Base-by-base conservation (phyloP, 208 protist genomes). In the Acanthamoeba culbertsoni region DNA sequence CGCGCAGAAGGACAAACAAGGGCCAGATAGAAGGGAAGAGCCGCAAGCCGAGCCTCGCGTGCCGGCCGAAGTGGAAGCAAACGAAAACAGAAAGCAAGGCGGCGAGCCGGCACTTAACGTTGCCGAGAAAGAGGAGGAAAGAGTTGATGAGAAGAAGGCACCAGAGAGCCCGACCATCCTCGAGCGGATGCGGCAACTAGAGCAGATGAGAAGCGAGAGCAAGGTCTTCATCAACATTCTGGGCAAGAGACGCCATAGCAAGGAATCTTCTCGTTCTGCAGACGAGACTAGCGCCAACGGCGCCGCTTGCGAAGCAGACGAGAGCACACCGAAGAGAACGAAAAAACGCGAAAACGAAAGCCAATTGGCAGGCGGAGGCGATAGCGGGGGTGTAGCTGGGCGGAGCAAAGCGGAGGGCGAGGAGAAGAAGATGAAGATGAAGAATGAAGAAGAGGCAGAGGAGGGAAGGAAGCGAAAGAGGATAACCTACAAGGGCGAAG, bases 101-200 rank as follows among this genome's bases (percentile, higher is more conserved):
- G 23, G 16, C 16, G 23, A n/a, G 23, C 23, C 68, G 40, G 43
- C 73, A 12, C 2, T 20, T 10, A 23, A 16, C 26, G 42, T 51
- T 8, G 42, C 23, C 0, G 71, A 48, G 26, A 20, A 20, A 0
- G 73, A 63, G 55, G 55, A 14, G 23, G 31, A 18, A 77, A 31
- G 37, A 20, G 68, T 20, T 20, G 68, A 79, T 18, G 59, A 43
- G 4, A 37, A 26, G 28, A n/a, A 6, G 43, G 37, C 42, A 28
- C 73, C 73, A 33, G n/a, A 37, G 73, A 84, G 73, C 26, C 73
- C 73, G 40, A 84, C 73, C 4, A 84, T 84, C 18, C 42, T 84
- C 3, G 43, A 84, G 28, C 73, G 73, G n/a, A 84, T 84, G 73
- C 73, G 73, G 18, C 40, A 4, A 43, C 40, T 57, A 12, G 73